Evolutionary conservation across 176 grass and related monocot species (phyloP), one percentile per base, ranked within the genome.

Genomic region (Oryza glaberrima): DNA sequence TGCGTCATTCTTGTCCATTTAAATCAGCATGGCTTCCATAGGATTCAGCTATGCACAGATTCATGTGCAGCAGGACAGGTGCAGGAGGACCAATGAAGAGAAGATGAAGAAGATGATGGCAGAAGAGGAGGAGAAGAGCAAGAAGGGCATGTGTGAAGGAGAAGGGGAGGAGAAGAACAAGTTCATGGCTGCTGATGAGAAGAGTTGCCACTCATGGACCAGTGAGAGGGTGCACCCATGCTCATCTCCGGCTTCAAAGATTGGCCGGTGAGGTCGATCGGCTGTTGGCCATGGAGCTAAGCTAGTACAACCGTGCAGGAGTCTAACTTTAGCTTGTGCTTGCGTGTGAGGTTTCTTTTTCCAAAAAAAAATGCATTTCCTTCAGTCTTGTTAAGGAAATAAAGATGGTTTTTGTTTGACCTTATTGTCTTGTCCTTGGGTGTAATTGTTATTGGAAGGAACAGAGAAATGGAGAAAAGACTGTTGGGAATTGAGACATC

Each of bases 31-130:
- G 86, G 23, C 79, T 5, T 88, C 80, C 30, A 65, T 88, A 25
- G 86, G 86, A 9, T 88, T 88, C 66, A 88, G 86, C 73, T 88
- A 65, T 38, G 86, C 86, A 34, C 86, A 82, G 41, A 77, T 88
- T 19, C 86, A 88, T 70, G 73, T 88, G 52, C 26, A 43, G 41
- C 86, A 82, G 4, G 79, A 82, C 41, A 49, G 16, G 72, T 70
- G 67, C 66, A 76, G 38, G 78, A 81, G 13, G 56, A 49, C 32
- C 56, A 65, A 1, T 5, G 2, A 74, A 15, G 8, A 75, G 11
- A 72, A 60, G 26, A 35, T 23, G 77, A 58, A 69, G 20, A 86
- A 20, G 20, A 60, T 13, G 16, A 13, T 40, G 36, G 11, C 25
- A 11, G 12, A 19, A 51, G 61, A 73, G 20, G 9, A 66, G 45